Evolutionary conservation across 1,139 yeast genomes (phyloP), one percentile per base, ranked within the genome.

Genomic region (Protomyces gravidus): DNA sequence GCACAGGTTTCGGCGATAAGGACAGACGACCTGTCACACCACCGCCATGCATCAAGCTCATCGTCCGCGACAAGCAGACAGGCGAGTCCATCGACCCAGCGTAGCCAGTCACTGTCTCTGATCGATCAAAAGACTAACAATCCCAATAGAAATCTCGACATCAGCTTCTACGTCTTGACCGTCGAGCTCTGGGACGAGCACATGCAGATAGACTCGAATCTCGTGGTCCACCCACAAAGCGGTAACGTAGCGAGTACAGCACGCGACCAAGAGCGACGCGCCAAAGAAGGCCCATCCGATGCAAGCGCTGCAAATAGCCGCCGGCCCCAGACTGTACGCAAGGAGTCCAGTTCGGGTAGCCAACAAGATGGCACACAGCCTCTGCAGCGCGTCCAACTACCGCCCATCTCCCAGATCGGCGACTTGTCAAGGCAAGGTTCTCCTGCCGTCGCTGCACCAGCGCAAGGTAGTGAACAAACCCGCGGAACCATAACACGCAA

Each of bases 21-120:
- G 79, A 76, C 62, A 70, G 78, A 45, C 67, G 79, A 32, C 77
- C 75, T 51, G 71, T 76, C 32, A 71, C 77, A 2, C 79, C 79
- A 6, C 78, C 78, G 6, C 79, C 78, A 1, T 76, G 78, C 62
- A 70, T 76, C 23, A 68, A 72, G 42, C 65, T 75, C 19, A 63
- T 66, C 3, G 66, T 76, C 25, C 65, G 58, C 36, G 73, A 75
- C 60, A 57, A 65, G 27, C 63, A 60, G 15, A 70, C 73, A 0
- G 70, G 70, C 19, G 56, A 64, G 19, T 63, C 59, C 2, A 62
- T 63, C 11, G 66, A 64, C 28, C 62, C 62, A 27, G 32, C 65
- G 55, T 60, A 23, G n/a, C n/a, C n/a, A 45, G 62, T 21, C 23
- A 5, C 46, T 7, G 9, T 25, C 13, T 3, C n/a, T 15, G 7